A percentile compares a stretch with the other conserved stretches of the same genome.
Evolutionary conservation across 192 early-diverging fungal species (phyloP).

Genomic region (Chytriomyces hyalinus): DNA sequence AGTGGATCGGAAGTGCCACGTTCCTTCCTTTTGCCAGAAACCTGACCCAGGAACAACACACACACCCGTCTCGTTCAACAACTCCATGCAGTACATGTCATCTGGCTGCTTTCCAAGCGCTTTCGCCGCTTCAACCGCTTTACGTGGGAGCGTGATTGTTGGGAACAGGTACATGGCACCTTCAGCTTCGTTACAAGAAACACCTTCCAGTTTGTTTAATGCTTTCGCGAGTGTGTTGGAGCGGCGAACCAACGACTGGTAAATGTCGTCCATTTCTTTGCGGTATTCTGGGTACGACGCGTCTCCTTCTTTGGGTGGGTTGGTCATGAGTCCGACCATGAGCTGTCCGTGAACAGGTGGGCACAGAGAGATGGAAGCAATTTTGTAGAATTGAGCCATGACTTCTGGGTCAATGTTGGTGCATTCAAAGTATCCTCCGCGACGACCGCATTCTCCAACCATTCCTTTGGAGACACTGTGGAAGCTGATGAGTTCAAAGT

Average conservation of each 20-base stretch:
- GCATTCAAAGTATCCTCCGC: slow-evolving; percentile 98
- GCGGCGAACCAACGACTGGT: slow-evolving; percentile 74
- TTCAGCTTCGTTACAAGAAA: slow-evolving; percentile 81
- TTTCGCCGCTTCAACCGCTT: slow-evolving; percentile 79
- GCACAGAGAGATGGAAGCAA: slow-evolving; percentile 90
- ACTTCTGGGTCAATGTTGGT: slow-evolving; percentile 73
- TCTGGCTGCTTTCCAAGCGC: slow-evolving; percentile 79
- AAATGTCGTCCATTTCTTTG: slow-evolving; percentile 71
- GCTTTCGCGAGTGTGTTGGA: slow-evolving; percentile 69
- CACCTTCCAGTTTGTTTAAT: slow-evolving; percentile 78
- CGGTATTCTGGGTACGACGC: slow-evolving; percentile 72
- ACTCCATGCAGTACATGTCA: slow-evolving; percentile 86
- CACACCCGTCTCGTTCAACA: slow-evolving; percentile 94
- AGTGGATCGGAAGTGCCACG: slow-evolving; percentile 95
- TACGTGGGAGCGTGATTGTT: slow-evolving; percentile 71
- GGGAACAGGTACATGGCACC: slow-evolving; percentile 99
- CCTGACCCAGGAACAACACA: slow-evolving; percentile 95
- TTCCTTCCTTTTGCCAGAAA: slow-evolving; percentile 87
- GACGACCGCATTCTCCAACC: slow-evolving; percentile 97
- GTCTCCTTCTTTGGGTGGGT: slow-evolving; percentile 79
- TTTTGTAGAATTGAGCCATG: slow-evolving; percentile 89
- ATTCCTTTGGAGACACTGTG: slow-evolving; percentile 98
- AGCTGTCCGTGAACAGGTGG: slow-evolving; percentile 95
- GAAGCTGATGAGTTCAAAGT: slow-evolving; percentile 92
- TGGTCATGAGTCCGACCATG: slow-evolving; percentile 91